These are phyloP conservation scores for Fonsecaea multimorphosa DNA, from an alignment of 2,329 filamentous ascomycete species.

Conservation along the genomic window DNA sequence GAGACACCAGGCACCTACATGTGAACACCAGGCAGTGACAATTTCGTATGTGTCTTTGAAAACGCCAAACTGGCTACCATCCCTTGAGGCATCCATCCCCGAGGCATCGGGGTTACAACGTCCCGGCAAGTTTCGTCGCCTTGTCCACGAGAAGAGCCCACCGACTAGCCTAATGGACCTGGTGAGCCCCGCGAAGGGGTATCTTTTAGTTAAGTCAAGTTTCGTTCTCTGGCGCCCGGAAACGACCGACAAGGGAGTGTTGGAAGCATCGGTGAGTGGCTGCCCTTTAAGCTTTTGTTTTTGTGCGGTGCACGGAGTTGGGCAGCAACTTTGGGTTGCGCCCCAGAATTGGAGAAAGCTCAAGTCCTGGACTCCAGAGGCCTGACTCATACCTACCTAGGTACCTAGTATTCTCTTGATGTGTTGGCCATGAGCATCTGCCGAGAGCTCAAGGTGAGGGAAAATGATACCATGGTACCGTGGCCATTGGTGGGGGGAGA, in stretches of 20 bases:
- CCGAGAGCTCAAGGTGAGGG: not conserved
- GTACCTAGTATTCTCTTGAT: not conserved
- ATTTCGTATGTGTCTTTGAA: not conserved
- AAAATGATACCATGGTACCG: not conserved
- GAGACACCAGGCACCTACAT: not conserved
- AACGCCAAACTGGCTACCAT: not conserved
- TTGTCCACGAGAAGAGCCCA: not conserved
- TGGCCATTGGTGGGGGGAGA: not conserved
- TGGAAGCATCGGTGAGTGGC: slow-evolving; percentile 15
- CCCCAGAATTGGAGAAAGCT: slow-evolving; percentile 3
- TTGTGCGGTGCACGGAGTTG: slow-evolving; percentile 11
- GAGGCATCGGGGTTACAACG: not conserved
- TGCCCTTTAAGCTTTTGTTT: not conserved
- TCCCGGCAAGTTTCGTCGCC: not conserved
- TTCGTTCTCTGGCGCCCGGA: slow-evolving; percentile 28
- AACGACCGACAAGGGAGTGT: slow-evolving; percentile 23
- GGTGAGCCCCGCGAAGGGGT: not conserved
- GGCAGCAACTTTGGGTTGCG: slow-evolving; percentile 22
- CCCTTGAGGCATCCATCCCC: not conserved
- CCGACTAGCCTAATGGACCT: not conserved
- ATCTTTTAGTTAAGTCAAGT: not conserved
- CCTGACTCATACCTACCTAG: not conserved
- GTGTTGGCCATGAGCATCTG: not conserved
- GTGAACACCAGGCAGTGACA: not conserved
- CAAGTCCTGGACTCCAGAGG: not conserved